Conservation (phyloP, 2,329 filamentous ascomycete species). For the Cytospora paraplurivora region DNA sequence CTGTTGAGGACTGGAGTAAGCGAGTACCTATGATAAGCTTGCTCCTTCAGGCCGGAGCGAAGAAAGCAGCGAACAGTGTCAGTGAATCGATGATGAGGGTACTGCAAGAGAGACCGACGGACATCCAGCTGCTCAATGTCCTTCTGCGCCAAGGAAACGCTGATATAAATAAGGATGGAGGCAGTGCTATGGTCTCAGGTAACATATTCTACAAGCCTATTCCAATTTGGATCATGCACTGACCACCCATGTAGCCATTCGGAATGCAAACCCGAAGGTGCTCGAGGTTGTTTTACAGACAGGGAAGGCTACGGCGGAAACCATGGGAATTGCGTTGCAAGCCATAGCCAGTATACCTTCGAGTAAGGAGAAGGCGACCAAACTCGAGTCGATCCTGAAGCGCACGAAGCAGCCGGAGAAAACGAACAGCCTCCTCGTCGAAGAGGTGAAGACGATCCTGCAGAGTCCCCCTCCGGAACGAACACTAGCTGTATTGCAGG, state of each 20-base stretch:
- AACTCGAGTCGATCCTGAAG: constrained; percentile 51
- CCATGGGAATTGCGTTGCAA: constrained; percentile 47
- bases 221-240: constrained; percentile 1
- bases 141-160: constrained; percentile 55
- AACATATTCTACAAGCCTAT: constrained; percentile 18
- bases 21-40: constrained; percentile 51
- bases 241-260: constrained; percentile 39
- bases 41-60: constrained; percentile 49
- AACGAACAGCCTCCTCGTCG: constrained; percentile 49
- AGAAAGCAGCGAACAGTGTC: constrained; percentile 40
- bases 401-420: constrained; percentile 47
- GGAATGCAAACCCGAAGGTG: constrained; percentile 50
- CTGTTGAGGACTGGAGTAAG: constrained; percentile 43
- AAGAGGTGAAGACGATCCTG: constrained; percentile 52
- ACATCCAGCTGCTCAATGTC: constrained; percentile 51
- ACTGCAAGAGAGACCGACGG: constrained; percentile 49
- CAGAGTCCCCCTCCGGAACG: constrained; percentile 42
- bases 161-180: constrained; percentile 54
- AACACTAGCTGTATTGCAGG: constrained; percentile 47
- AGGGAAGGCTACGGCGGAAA: constrained; percentile 48
- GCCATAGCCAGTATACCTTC: constrained; percentile 47
- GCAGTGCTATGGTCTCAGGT: constrained; percentile 46
- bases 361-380: constrained; percentile 49
- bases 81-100: constrained; percentile 47
- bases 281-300: constrained; percentile 50